Base-by-base conservation (phyloP, 23 red algal genomes). In the Gracilariopsis chorda region DNA sequence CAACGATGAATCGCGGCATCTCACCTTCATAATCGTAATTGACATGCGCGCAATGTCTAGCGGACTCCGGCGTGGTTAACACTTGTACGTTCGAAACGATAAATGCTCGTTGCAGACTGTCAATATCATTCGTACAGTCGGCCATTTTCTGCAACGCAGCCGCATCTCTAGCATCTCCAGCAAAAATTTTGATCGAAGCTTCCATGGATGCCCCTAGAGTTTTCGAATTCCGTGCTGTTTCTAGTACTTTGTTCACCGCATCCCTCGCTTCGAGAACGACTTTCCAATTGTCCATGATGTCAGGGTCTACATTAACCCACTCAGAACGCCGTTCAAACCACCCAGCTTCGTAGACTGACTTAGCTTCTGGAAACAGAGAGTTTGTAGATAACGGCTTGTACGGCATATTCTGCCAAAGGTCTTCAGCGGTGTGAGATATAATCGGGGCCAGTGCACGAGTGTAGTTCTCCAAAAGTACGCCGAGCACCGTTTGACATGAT, bases 351-450 rank as follows among this genome's bases (percentile, higher is more conserved):
- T 92, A 98, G 4, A 94, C 62, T 20, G 86, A 91, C 20, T 62
- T 51, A 8, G 61, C 29, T 42, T 96, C 82, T n/a, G 11, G 24
- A 29, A 77, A 13, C 60, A 17, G 33, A 4, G 68, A 3, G 19
- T 76, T 76, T 21, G 39, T 62, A 52, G 68, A 90, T 62, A 27
- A 34, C 35, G 86, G 91, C 32, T 28, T 37, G 65, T 70, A 94
- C n/a, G 87, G 85, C 57, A 98, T 47, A 41, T 59, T 90, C 56
- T 92, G 87, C 95, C 95, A 98, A 29, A 94, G 39, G 41, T 98
- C 95, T 67, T 98, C 95, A 35, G 84, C 91, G 16, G 91, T 98
- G 84, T 98, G 95, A 39, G 91, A 80, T 35, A 98, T 45, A 48
- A 98, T 86, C 6, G 95, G 95, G 35, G 95, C 95, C 53, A 98